phyloP scores from a whole-genome alignment of 768 basidiomycete species.

The Cytidiella melzeri region DNA sequence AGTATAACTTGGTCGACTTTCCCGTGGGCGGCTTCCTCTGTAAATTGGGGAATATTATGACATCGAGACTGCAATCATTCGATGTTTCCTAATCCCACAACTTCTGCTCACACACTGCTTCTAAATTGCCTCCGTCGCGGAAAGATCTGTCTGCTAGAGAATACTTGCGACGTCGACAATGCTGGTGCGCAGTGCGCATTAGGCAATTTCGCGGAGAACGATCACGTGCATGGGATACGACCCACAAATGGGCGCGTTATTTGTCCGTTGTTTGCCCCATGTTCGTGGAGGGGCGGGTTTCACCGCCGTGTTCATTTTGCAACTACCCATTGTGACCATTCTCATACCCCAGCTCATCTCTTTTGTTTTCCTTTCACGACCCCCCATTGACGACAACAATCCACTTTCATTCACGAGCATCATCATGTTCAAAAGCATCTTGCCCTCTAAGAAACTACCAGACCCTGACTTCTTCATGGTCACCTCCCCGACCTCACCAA shows the following conservation, averaged over 20 bases:
- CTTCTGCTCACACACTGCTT: too few species aligned
- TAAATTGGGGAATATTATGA: too few species aligned
- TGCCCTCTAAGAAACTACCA: slow-evolving; percentile 61
- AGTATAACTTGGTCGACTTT: too few species aligned
- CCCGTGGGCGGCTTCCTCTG: too few species aligned
- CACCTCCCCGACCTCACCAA: slow-evolving; percentile 39
- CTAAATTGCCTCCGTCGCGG: too few species aligned
- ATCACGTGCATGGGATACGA: slow-evolving; percentile 3
- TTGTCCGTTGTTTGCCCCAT: slow-evolving; percentile 10
- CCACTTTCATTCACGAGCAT: not conserved
- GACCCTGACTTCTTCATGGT: slow-evolving; percentile 72
- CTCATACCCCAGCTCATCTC: not conserved
- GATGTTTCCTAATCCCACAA: too few species aligned
- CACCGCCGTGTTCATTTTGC: not conserved
- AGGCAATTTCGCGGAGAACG: too few species aligned
- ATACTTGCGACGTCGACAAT: too few species aligned
- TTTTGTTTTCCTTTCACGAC: slow-evolving; percentile 3
- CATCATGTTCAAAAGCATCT: slow-evolving; percentile 77
- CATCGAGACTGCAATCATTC: too few species aligned
- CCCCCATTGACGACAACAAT: not conserved
- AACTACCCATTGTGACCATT: not conserved
- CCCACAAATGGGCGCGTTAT: slow-evolving; percentile 9
- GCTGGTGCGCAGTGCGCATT: too few species aligned
- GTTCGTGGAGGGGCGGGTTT: slow-evolving; percentile 6
- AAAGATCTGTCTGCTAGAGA: too few species aligned